These are phyloP conservation scores for Penicillium sp. DNA, from an alignment of 2,329 filamentous ascomycete genomes.

Conservation along the genomic window DNA sequence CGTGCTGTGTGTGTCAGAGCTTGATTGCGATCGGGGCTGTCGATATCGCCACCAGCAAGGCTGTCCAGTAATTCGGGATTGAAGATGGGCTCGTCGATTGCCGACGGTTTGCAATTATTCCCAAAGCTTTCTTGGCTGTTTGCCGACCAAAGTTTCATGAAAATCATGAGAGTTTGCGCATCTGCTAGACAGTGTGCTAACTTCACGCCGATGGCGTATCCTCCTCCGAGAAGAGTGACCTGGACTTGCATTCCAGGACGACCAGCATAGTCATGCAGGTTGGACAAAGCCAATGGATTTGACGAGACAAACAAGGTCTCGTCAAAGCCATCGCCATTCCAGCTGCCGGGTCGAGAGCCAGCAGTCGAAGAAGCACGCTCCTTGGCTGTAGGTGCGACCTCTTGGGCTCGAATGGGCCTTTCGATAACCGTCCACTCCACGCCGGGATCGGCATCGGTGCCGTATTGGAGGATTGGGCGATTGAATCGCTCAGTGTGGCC, in stretches of 20 bases:
- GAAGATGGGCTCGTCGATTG: not conserved
- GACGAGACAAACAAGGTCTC: not conserved
- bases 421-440: constrained; percentile 9
- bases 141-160: constrained; percentile 47
- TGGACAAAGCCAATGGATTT: not conserved
- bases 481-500: constrained; percentile 11
- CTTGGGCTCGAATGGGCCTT: not conserved
- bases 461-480: constrained; percentile 8
- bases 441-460: constrained; percentile 1
- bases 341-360: not conserved
- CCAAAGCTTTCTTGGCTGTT: constrained; percentile 38
- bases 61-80: constrained; percentile 1
- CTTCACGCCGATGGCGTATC: constrained; percentile 45
- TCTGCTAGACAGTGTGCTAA: constrained; percentile 51
- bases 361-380: constrained; percentile 1
- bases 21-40: not conserved
- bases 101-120: not conserved
- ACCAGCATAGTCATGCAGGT: constrained; percentile 1
- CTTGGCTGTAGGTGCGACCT: constrained; percentile 2
- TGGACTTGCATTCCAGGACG: constrained; percentile 32
- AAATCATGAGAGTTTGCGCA: constrained; percentile 45
- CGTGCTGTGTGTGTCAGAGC: not conserved
- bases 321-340: constrained; percentile 1
- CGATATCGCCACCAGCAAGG: constrained; percentile 1
- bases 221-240: constrained; percentile 44